Conservation (phyloP, 2,329 filamentous ascomycete genomes). For the Rhinocladiella similis region DNA sequence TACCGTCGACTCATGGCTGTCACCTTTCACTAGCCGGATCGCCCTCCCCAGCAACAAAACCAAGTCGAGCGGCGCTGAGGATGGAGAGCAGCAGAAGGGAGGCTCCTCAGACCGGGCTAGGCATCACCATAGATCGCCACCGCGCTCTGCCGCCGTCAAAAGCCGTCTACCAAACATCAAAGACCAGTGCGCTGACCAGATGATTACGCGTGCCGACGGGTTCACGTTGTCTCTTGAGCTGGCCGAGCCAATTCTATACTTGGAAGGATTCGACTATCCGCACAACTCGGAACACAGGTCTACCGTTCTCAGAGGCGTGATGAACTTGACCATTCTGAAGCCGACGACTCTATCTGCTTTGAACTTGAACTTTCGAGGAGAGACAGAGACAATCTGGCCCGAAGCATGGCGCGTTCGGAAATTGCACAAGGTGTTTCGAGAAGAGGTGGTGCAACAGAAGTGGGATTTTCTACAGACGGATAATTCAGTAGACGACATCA, state of each 20-base stretch:
- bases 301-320: slow-evolving; percentile 3
- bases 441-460: slow-evolving; percentile 4
- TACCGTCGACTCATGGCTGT: slow-evolving; percentile 6
- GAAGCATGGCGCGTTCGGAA: slow-evolving; percentile 4
- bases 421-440: slow-evolving; percentile 2
- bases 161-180: background rate
- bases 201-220: background rate
- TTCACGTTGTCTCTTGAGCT: slow-evolving; percentile 7
- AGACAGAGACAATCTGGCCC: slow-evolving; percentile 5
- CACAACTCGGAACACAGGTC: slow-evolving; percentile 7
- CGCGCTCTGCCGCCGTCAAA: background rate
- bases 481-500: background rate
- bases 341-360: background rate
- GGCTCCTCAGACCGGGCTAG: too few species aligned
- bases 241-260: slow-evolving; percentile 3
- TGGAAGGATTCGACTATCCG: slow-evolving; percentile 9
- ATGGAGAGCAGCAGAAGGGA: background rate
- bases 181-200: background rate
- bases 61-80: background rate
- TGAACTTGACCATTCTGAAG: background rate
- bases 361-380: slow-evolving; percentile 1
- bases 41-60: background rate
- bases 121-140: background rate
- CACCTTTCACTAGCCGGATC: slow-evolving; percentile 4
- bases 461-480: slow-evolving; percentile 5